Conservation (phyloP, 305 asterid genomes). For the Petunia hybrid region DNA sequence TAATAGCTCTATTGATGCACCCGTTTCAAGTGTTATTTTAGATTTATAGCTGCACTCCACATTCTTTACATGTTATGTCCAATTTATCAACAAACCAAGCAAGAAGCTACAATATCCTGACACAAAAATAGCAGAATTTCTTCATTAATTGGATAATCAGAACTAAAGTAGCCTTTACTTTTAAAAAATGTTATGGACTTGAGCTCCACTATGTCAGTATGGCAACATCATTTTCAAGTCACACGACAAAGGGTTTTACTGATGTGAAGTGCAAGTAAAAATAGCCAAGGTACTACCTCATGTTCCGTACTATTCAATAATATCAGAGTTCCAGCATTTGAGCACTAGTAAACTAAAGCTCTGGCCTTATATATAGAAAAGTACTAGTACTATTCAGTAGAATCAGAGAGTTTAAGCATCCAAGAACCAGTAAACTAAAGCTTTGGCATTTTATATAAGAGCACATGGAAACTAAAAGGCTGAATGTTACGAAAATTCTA, state of each 20-base stretch:
- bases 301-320: neutral
- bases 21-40: neutral
- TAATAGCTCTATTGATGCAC: neutral
- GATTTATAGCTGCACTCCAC: neutral
- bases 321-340: neutral
- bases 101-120: neutral
- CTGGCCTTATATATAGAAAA: neutral
- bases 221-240: neutral
- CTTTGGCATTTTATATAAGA: neutral
- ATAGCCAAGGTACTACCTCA: neutral
- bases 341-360: neutral
- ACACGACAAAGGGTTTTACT: neutral
- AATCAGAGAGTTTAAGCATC: neutral
- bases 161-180: neutral
- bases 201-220: neutral
- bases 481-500: constrained; percentile 31
- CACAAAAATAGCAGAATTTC: neutral
- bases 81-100: neutral
- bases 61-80: neutral
- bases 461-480: neutral
- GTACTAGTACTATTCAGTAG: neutral
- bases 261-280: neutral
- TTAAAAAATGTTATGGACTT: neutral
- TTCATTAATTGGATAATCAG: neutral
- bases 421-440: neutral